These are phyloP conservation scores for Mortierella alpina DNA, from an alignment of 192 early-diverging fungal genomes.

Conservation along the genomic window DNA sequence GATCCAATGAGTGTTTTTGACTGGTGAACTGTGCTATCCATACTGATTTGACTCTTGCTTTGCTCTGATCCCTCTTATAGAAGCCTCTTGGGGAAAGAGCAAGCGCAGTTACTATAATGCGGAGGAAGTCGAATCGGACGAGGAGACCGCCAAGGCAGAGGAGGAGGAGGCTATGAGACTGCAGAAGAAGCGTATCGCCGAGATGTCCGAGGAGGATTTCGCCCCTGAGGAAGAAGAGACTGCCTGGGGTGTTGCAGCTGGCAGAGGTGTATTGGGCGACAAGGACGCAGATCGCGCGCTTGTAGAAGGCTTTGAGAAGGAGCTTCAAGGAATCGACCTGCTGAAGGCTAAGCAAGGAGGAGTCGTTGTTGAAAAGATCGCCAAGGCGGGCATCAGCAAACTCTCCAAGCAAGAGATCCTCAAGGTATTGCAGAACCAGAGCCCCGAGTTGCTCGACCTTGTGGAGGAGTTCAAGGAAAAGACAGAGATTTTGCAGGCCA, in stretches of 20 bases:
- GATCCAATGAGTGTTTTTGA: neutral
- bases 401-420: conserved; percentile 71
- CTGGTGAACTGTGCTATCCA: too few relatives aligned
- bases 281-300: conserved; percentile 59
- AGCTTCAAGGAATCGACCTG: conserved; percentile 60
- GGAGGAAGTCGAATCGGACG: conserved; percentile 80
- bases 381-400: conserved; percentile 55
- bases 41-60: conserved; percentile 2
- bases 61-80: conserved; percentile 40
- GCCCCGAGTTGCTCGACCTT: conserved; percentile 79
- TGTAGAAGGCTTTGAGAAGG: conserved; percentile 62
- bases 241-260: conserved; percentile 57
- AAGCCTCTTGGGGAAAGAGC: conserved; percentile 83
- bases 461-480: conserved; percentile 71
- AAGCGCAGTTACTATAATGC: conserved; percentile 87
- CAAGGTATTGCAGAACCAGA: conserved; percentile 75
- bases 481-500: conserved; percentile 43
- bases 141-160: conserved; percentile 86
- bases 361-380: conserved; percentile 51
- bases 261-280: conserved; percentile 47
- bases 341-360: conserved; percentile 53
- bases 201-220: conserved; percentile 90
- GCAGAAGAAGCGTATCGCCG: conserved; percentile 81
- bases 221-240: conserved; percentile 80
- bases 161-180: conserved; percentile 89